phyloP scores from a whole-genome alignment of 139 green algal genomes.

The Chlorella sorokiniana region DNA sequence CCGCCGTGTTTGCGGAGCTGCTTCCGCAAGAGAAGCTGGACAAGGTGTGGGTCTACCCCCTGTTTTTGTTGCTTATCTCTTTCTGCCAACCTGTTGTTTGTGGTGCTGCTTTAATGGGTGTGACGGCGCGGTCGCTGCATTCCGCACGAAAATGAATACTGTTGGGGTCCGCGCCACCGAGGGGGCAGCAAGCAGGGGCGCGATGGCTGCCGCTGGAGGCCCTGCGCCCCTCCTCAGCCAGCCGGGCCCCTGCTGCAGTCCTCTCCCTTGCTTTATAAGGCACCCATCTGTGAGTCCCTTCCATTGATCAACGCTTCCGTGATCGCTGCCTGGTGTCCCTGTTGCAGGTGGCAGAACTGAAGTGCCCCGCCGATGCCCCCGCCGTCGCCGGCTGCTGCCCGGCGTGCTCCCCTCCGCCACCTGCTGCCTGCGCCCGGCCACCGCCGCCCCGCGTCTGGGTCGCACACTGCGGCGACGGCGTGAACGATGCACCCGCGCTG shows the following conservation, averaged over 20 bases:
- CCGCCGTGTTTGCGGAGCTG: conserved; percentile 61
- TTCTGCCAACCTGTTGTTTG: neutral
- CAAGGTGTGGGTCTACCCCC: neutral
- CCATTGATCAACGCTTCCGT: too few relatives aligned
- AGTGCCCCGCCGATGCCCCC: neutral
- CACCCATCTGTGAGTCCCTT: too few relatives aligned
- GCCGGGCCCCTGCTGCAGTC: too few relatives aligned
- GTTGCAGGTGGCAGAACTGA: conserved; percentile 19
- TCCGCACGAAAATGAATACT: too few relatives aligned
- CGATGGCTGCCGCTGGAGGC: too few relatives aligned
- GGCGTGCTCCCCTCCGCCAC: neutral
- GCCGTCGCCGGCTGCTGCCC: neutral
- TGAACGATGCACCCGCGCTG: conserved; percentile 97
- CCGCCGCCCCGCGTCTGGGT: conserved; percentile 56
- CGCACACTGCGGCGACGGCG: conserved; percentile 96
- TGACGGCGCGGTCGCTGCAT: too few relatives aligned
- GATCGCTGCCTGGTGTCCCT: too few relatives aligned
- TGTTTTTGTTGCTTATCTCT: neutral
- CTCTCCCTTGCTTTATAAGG: too few relatives aligned
- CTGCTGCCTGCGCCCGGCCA: neutral
- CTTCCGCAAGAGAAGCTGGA: conserved; percentile 63
- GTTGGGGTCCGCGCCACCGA: too few relatives aligned
- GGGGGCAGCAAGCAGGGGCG: too few relatives aligned
- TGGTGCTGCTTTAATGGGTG: neutral
- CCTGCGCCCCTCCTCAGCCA: too few relatives aligned